A percentile compares a stretch with the other conserved stretches of the same genome.
Evolutionary conservation across 306 rosid genomes (phyloP).

Genomic region (Calophaca sinica): DNA sequence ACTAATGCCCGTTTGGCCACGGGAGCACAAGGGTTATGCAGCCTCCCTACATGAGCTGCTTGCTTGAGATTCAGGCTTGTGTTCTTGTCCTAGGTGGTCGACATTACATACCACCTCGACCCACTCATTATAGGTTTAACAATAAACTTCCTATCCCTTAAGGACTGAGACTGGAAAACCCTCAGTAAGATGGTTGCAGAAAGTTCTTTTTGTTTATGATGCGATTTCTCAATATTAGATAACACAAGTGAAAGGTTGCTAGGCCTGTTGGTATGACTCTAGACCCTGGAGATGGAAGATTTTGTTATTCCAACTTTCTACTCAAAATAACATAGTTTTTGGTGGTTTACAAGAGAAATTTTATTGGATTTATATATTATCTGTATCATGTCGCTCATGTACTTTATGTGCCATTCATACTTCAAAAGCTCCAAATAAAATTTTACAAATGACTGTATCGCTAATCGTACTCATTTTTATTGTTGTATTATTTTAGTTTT

Average conservation of each 20-base stretch:
- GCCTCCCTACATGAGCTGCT: not conserved
- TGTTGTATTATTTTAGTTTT: conserved; percentile 31
- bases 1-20: not conserved
- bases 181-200: conserved; percentile 18
- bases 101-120: not conserved
- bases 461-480: conserved; percentile 6
- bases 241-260: conserved; percentile 1
- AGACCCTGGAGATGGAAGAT: conserved; percentile 1
- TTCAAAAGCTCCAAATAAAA: not conserved
- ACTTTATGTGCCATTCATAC: conserved; percentile 7
- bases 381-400: conserved; percentile 11
- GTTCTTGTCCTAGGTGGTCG: conserved; percentile 1
- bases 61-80: conserved; percentile 27
- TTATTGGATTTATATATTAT: not conserved
- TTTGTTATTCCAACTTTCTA: conserved; percentile 11
- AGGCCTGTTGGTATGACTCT: conserved; percentile 15
- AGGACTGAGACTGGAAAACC: conserved; percentile 22
- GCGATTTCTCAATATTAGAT: conserved; percentile 10
- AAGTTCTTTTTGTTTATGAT: conserved; percentile 14
- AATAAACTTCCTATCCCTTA: not conserved
- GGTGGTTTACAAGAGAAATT: conserved; percentile 20
- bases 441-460: conserved; percentile 34
- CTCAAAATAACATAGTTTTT: not conserved
- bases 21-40: not conserved
- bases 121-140: conserved; percentile 10